Evolutionary conservation across 306 rosid genomes (phyloP), one percentile per base, ranked within the genome.

Genomic region (Casuarina cunninghamiana): DNA sequence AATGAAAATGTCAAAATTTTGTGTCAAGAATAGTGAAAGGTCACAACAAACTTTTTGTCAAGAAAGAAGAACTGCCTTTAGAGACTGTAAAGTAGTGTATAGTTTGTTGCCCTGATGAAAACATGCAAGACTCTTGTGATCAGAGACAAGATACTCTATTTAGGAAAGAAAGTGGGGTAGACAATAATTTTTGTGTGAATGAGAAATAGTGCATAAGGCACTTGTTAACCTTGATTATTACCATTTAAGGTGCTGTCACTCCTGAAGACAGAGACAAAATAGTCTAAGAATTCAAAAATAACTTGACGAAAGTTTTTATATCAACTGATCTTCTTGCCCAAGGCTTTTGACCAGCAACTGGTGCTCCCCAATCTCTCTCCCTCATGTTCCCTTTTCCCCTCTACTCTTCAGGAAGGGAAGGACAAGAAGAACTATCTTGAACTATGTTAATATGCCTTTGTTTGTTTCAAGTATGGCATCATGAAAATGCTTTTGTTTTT

Each of bases 141-240:
- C 41, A 92, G 70, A 68, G 89, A 87, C 78, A 87, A 86, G 75
- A 92, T 92, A 61, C 86, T 94, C 19, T 96, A 89, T 77, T 79
- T 90, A 39, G 98, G 95, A 75, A 97, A 90, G 85, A 89, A 94
- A 45, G 73, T 94, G 72, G 98, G 98, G 70, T 97, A 94, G 79
- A 90, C 93, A 21, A 92, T 94, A 70, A 90, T 94, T 60, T 94
- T 94, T 77, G 96, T 92, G 32, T 83, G 88, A 53, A 89, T 91
- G 45, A 89, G 91, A 86, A 65, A 82, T 44, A 90, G 92, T 92
- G 89, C 90, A 92, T 45, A 81, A 80, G 39, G 44, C 87, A 32
- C 96, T 94, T 41, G 81, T 78, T 66, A 88, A 89, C 2, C 61
- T 84, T 72, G 96, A 96, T 92, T 68, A 85, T 92, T 74, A 82